Evolutionary conservation across 495 filamentous ascomycete genomes (phyloP), one percentile per base, ranked within the genome.

Genomic region (Hypomontagnella submonticulosa): DNA sequence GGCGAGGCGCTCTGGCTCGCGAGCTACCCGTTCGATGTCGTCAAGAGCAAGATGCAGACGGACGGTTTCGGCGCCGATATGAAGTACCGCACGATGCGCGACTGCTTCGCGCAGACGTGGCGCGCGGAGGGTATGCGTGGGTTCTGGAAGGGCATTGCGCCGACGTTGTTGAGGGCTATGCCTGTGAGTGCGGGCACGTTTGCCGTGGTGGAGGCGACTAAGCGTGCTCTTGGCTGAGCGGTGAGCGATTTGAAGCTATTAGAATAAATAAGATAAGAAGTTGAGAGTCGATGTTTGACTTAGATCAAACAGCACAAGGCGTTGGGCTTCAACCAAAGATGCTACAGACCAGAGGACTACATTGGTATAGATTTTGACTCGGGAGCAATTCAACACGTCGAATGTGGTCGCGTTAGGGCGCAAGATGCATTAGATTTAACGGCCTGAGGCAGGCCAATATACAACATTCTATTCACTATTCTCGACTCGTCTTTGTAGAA

Each of bases 31-130:
- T 88, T 99, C 57, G 95, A 99, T 77, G 95, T 98, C 23, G 79
- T 99, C 74, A 99, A 99, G 90, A 96, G 92, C 77, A 97, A 96
- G 87, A 96, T 98, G 94, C 95, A 99, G 85, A 96, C 87, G 63
- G 95, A 99, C 81, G 93, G 91, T 16, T 92, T 97, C 72, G 83
- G 83, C 0, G 41, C 53, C 23, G 76, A 84, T 55, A 85, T 84
- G 84, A 80, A 82, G 71, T 98, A 90, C 77, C 85, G 79, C 80
- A 88, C 77, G 53, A 97, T 97, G 92, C 84, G 87, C 42, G 92
- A 97, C 77, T 95, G 92, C 80, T 96, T 97, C 76, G 81, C 79
- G 66, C 89, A 97, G 85, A 92, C 89, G 19, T 96, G 85, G 79
- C 78, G 84, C 46, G 79, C 77, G 18, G 93, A 97, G 76, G 95